These are phyloP conservation scores for Pichia exigua DNA, from an alignment of 805 yeast species.

Conservation along the genomic window DNA sequence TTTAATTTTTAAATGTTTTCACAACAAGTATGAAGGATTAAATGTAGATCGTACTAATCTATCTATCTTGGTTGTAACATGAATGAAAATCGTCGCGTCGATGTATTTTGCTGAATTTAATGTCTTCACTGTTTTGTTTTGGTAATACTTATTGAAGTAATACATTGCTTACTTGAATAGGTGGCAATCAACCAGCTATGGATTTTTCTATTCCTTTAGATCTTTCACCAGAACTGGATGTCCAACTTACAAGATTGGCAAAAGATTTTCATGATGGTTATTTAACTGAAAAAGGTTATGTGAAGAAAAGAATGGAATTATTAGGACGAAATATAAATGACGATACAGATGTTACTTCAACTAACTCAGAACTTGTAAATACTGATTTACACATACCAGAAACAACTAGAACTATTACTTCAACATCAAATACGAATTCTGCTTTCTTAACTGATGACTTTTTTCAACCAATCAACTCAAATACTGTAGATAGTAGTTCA, in stretches of 20 bases:
- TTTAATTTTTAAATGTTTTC: not conserved
- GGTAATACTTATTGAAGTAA: not conserved
- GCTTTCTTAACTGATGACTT: constrained; percentile 3
- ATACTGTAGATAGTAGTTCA: constrained; percentile 11
- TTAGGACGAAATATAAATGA: not conserved
- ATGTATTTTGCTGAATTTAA: no score
- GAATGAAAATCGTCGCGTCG: not conserved
- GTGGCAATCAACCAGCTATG: constrained; percentile 16
- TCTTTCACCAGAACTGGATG: constrained; percentile 30
- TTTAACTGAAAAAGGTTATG: constrained; percentile 66
- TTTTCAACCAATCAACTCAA: constrained; percentile 1
- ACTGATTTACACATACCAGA: not conserved
- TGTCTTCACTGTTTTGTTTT: not conserved
- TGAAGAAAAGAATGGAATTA: constrained; percentile 46
- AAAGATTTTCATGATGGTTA: constrained; percentile 59
- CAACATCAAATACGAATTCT: not conserved
- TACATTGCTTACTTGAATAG: no score
- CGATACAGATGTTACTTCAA: not conserved
- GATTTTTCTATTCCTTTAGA: constrained; percentile 43
- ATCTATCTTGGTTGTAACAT: not conserved
- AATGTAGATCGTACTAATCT: no score
- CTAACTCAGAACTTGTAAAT: not conserved
- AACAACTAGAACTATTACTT: not conserved
- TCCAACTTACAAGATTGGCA: constrained; percentile 34
- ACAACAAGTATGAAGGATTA: no score